phyloP scores from a whole-genome alignment of 1,284 basidiomycete genomes.

The Cutaneotrichosporon dermatis region DNA sequence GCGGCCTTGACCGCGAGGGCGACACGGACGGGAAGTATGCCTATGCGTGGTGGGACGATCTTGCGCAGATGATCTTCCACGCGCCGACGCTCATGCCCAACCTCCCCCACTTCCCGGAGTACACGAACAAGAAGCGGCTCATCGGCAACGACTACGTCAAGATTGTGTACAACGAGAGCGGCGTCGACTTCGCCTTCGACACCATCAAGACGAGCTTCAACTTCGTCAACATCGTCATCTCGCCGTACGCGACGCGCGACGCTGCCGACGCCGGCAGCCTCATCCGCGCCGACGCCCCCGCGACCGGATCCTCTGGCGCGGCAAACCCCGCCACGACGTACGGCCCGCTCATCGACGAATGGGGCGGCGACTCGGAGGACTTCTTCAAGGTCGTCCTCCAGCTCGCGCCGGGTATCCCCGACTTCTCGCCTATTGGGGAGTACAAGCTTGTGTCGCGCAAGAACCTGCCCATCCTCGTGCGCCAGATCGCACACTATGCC shows the following conservation, averaged over 20 bases:
- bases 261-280: slow-evolving; percentile 14
- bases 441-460: slow-evolving; percentile 88
- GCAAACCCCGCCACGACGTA: not conserved
- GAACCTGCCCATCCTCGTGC: slow-evolving; percentile 72
- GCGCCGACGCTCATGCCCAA: slow-evolving; percentile 97
- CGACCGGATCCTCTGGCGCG: not conserved
- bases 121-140: slow-evolving; percentile 80
- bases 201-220: slow-evolving; percentile 87
- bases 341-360: slow-evolving; percentile 18
- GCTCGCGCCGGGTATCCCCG: slow-evolving; percentile 76
- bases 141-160: slow-evolving; percentile 93
- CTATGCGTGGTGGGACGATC: slow-evolving; percentile 99
- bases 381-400: slow-evolving; percentile 90
- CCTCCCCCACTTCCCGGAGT: slow-evolving; percentile 60
- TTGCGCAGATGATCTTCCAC: slow-evolving; percentile 91
- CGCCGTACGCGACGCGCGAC: slow-evolving; percentile 83
- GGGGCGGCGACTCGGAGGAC: slow-evolving; percentile 50
- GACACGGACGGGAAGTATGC: slow-evolving; percentile 81
- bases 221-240: slow-evolving; percentile 95
- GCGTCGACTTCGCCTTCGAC: slow-evolving; percentile 78
- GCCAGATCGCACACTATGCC: slow-evolving; percentile 76
- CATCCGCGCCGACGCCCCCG: not conserved
- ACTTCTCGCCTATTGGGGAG: slow-evolving; percentile 82
- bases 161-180: slow-evolving; percentile 97
- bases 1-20: slow-evolving; percentile 77